A percentile compares a stretch with the other conserved stretches of the same genome.
Conservation (phyloP, 345 rosid species). For the Xanthoceras sorbifolium region DNA sequence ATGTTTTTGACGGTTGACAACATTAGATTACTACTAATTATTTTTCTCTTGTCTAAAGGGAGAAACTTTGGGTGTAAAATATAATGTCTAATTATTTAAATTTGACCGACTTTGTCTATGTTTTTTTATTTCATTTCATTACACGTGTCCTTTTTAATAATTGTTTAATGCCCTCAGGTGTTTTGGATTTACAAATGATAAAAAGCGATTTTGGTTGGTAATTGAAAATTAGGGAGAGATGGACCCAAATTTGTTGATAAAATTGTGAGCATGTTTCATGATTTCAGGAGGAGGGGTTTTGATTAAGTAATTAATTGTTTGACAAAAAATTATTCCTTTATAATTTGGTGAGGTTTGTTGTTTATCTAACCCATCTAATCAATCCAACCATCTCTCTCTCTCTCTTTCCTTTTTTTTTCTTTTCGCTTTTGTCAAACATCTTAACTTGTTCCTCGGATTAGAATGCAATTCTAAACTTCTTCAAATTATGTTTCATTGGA, state of each 20-base stretch:
- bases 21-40: conserved; percentile 4
- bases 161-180: neutral
- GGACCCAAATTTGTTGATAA: conserved; percentile 9
- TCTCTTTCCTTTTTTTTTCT: no score
- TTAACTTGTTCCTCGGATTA: no score
- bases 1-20: conserved; percentile 24
- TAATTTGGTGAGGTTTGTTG: neutral
- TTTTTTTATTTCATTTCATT: neutral
- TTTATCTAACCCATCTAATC: neutral
- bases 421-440: no score
- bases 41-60: neutral
- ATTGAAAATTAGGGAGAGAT: conserved; percentile 5
- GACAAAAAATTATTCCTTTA: neutral
- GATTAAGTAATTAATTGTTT: no score
- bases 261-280: conserved; percentile 9
- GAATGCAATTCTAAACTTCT: no score
- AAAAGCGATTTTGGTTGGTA: neutral
- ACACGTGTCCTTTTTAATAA: no score
- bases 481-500: no score
- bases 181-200: no score
- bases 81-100: neutral
- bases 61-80: conserved; percentile 1
- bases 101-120: neutral
- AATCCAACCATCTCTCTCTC: neutral
- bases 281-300: neutral